Evolutionary conservation across 2,329 filamentous ascomycete species (phyloP), one percentile per base, ranked within the genome.

Genomic region (Colletotrichum ledebouriae): DNA sequence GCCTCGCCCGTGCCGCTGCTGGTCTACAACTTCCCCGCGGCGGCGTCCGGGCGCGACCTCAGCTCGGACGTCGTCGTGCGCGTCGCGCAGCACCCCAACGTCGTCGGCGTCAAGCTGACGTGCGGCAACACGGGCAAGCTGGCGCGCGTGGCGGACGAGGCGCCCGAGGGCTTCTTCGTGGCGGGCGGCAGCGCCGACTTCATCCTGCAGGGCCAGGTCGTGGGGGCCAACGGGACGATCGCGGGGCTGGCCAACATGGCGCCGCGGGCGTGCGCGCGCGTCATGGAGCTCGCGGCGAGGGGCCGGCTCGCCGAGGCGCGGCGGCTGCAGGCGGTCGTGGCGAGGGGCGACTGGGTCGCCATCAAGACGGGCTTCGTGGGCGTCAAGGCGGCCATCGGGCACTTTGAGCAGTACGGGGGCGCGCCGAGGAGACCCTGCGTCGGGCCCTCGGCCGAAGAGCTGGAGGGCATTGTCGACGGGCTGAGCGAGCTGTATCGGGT

Each of bases 161-260:
- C 58, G 9, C 72, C 72, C 11, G 58, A 70, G 13, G 71, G 69
- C 6, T 94, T 94, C 82, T 84, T 92, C 75, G 90, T 90, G 67
- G 87, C 91, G 73, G 91, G 90, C 47, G 92, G 92, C 63, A 91
- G 88, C 56, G 90, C 90, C 59, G 91, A 94, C 79, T 93, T 93
- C 78, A 90, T 89, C 12, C 79, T 94, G 12, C 91, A 93, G 77
- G 89, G 89, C 1, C 78, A 93, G 44, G 84, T 91, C 49, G 90
- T 88, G 4, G 92, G 91, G 25, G 91, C 89, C 3, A 87, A 90
- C 65, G 92, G 92, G 39, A 86, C 92, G 73, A 91, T 94, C 70
- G 89, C 88, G 13, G 92, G 91, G 12, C 83, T 91, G 62, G 92
- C 86, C 34, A 94, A 94, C 77, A 82, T 94, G 50, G 85, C 89